A percentile compares a stretch with the other conserved stretches of the same genome.
These are phyloP conservation scores for Ephemerocybe angulata DNA, from an alignment of 768 basidiomycete species.

Conservation along the genomic window DNA sequence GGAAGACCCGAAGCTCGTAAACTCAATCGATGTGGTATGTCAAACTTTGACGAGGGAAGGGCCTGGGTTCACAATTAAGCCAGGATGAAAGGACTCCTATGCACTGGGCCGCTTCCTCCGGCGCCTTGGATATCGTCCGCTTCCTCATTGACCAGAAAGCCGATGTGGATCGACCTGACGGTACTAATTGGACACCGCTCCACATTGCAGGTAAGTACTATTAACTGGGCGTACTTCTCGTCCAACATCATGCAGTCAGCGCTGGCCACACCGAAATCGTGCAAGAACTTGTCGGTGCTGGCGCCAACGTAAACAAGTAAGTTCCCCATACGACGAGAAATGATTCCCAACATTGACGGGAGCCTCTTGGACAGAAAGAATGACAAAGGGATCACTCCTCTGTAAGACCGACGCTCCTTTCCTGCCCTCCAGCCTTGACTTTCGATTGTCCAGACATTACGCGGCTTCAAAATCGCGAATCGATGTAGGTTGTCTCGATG, in stretches of 20 bases:
- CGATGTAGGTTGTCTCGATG: constrained; percentile 59
- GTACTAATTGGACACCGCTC: constrained; percentile 71
- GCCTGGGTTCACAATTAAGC: constrained; percentile 7
- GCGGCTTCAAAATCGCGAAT: constrained; percentile 89
- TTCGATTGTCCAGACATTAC: constrained; percentile 63
- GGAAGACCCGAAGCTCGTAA: constrained; percentile 59
- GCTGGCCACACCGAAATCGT: constrained; percentile 77
- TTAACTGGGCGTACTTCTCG: not conserved
- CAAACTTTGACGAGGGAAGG: not conserved
- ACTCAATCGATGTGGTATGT: constrained; percentile 60
- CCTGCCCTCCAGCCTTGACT: constrained; percentile 16
- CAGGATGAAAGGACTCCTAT: constrained; percentile 79
- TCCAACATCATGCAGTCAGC: constrained; percentile 50
- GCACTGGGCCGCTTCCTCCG: constrained; percentile 83
- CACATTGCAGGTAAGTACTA: constrained; percentile 65
- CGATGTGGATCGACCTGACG: constrained; percentile 64
- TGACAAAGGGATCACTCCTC: constrained; percentile 76
- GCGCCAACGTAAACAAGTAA: constrained; percentile 68
- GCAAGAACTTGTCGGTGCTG: constrained; percentile 74
- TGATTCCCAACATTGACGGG: constrained; percentile 17
- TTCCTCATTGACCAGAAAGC: constrained; percentile 70
- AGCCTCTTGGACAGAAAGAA: constrained; percentile 47
- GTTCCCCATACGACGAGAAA: not conserved
- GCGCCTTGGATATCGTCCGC: constrained; percentile 60
- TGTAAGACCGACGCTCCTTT: constrained; percentile 50